Conservation (phyloP, 495 filamentous ascomycete genomes). For the Talaromyces liani region DNA sequence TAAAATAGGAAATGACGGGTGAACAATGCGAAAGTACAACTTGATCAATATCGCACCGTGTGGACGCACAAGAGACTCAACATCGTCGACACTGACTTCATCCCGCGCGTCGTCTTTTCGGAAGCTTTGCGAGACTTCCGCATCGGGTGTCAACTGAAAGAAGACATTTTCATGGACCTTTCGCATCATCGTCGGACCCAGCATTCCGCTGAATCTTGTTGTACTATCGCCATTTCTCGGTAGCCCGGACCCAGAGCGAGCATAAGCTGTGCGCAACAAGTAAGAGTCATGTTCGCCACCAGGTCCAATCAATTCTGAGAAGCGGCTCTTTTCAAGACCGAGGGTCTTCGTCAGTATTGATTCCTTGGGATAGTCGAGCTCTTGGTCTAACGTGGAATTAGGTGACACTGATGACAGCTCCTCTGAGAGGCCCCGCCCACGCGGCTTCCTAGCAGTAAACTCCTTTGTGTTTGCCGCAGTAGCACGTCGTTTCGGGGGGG, state of each 20-base stretch:
- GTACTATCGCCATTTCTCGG: background rate
- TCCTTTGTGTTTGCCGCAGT: background rate
- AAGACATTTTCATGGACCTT: slow-evolving; percentile 12
- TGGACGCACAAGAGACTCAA: slow-evolving; percentile 63
- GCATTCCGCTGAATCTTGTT: background rate
- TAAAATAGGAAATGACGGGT: slow-evolving; percentile 76
- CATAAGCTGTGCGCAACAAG: slow-evolving; percentile 12
- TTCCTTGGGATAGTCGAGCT: slow-evolving; percentile 4
- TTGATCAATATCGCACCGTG: slow-evolving; percentile 65
- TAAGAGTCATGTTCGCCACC: slow-evolving; percentile 17
- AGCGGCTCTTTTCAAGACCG: slow-evolving; percentile 17
- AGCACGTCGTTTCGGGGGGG: slow-evolving; percentile 31
- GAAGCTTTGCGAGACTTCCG: slow-evolving; percentile 13
- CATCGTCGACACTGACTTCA: slow-evolving; percentile 54
- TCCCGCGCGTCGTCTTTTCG: slow-evolving; percentile 20
- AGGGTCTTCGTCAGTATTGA: slow-evolving; percentile 13
- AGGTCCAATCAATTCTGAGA: slow-evolving; percentile 18
- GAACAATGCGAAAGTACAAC: slow-evolving; percentile 72
- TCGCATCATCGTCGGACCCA: slow-evolving; percentile 6
- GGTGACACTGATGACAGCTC: background rate
- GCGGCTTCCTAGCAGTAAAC: background rate
- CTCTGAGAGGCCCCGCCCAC: background rate
- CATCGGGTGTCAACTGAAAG: slow-evolving; percentile 12
- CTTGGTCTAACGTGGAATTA: background rate
- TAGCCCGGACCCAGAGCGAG: background rate